Evolutionary conservation across 345 rosid genomes (phyloP).

Genomic region (Lumnitzera racemosa): DNA sequence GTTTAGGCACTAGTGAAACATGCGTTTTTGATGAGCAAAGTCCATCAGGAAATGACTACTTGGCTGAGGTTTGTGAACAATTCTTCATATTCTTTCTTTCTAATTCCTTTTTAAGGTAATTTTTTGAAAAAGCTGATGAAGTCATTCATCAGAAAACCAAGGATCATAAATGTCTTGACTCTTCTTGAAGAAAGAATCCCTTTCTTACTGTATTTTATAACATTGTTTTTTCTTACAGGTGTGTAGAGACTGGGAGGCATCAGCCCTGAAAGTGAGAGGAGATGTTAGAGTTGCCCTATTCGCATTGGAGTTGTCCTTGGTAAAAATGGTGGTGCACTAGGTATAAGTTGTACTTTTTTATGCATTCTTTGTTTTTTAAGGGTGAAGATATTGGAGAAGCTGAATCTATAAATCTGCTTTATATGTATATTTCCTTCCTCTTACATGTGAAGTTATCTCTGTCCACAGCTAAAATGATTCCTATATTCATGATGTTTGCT

Average conservation of each 20-base stretch:
- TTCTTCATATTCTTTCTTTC: background rate
- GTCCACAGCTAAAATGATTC: conserved; percentile 87
- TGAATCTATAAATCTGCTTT: too few relatives aligned
- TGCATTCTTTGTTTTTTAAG: background rate
- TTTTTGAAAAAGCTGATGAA: conserved; percentile 1
- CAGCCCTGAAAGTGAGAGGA: conserved; percentile 58
- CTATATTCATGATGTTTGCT: conserved; percentile 85
- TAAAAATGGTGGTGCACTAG: conserved; percentile 96
- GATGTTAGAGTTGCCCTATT: conserved; percentile 77
- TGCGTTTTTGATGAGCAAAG: conserved; percentile 65
- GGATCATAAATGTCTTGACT: too few relatives aligned
- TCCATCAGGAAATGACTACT: conserved; percentile 92
- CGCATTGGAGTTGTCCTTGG: conserved; percentile 97
- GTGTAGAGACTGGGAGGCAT: conserved; percentile 92
- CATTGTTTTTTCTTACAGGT: conserved; percentile 33
- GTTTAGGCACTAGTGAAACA: conserved; percentile 75
- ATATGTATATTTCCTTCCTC: background rate
- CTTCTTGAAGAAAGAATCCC: too few relatives aligned
- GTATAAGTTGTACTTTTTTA: conserved; percentile 26
- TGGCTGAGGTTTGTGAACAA: conserved; percentile 63
- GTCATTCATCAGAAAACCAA: background rate
- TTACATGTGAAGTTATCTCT: conserved; percentile 2
- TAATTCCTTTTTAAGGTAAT: background rate
- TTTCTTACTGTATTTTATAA: too few relatives aligned
- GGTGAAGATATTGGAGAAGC: background rate